Evolutionary conservation across 345 rosid genomes (phyloP).

Genomic region (Noccaea bulbosa): DNA sequence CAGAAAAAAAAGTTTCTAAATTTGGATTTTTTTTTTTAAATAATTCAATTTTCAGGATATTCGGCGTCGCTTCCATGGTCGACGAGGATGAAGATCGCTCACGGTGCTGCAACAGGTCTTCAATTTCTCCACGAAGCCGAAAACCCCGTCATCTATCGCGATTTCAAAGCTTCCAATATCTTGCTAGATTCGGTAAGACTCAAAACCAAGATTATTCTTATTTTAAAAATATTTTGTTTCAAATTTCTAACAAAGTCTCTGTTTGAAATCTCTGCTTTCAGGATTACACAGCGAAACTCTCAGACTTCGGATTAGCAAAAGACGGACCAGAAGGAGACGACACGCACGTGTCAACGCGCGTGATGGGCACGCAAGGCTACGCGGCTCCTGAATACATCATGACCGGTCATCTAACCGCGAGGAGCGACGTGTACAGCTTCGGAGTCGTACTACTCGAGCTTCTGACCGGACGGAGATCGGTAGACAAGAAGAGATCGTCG

Average conservation of each 20-base stretch:
- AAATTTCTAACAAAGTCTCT: not conserved
- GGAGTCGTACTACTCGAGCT: constrained; percentile 74
- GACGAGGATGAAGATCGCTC: constrained; percentile 87
- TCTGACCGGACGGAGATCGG: constrained; percentile 61
- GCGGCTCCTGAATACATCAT: constrained; percentile 95
- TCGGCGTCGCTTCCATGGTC: constrained; percentile 85
- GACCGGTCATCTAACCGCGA: constrained; percentile 84
- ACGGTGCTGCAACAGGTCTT: constrained; percentile 95
- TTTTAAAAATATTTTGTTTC: too few species aligned
- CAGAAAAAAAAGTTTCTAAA: constrained; percentile 6
- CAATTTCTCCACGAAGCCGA: constrained; percentile 82
- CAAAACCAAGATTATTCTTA: not conserved
- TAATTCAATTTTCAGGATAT: constrained; percentile 51
- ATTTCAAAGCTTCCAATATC: constrained; percentile 90
- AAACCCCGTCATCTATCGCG: constrained; percentile 89
- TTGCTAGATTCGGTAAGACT: constrained; percentile 73
- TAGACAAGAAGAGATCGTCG: constrained; percentile 60
- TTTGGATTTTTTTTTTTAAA: not conserved
- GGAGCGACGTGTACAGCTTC: constrained; percentile 74
- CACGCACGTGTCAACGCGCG: constrained; percentile 88
- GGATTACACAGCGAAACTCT: constrained; percentile 83
- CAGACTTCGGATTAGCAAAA: constrained; percentile 91
- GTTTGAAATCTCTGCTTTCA: constrained; percentile 34
- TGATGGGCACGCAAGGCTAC: constrained; percentile 96
- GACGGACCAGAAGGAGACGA: constrained; percentile 97